Evolutionary conservation across 768 basidiomycete genomes (phyloP).

Genomic region (Sutorius australiensis): DNA sequence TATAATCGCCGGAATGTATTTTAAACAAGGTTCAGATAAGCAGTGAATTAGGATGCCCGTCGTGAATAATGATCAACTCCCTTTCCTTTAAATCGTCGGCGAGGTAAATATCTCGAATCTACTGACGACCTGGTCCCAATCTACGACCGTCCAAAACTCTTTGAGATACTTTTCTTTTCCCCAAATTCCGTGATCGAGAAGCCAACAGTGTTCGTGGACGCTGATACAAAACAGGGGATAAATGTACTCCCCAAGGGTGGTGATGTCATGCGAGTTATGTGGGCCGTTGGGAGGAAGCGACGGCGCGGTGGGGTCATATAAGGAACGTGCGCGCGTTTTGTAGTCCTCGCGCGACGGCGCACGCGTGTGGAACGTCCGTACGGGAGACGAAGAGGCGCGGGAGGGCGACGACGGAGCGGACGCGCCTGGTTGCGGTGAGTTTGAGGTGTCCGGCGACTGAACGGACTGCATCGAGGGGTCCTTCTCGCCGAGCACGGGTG

Average conservation of each 20-base stretch:
- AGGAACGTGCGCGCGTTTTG: slow-evolving; percentile 21
- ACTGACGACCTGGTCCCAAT: slow-evolving; percentile 63
- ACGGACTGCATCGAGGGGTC: neutral
- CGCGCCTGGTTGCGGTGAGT: slow-evolving; percentile 28
- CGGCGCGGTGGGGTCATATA: slow-evolving; percentile 22
- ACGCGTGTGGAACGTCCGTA: slow-evolving; percentile 30
- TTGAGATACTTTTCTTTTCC: slow-evolving; percentile 84
- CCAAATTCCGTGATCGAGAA: slow-evolving; percentile 87
- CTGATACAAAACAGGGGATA: slow-evolving; percentile 76
- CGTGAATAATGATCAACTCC: slow-evolving; percentile 8
- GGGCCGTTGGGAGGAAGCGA: slow-evolving; percentile 4
- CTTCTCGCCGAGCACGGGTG: slow-evolving; percentile 31
- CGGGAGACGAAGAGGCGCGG: slow-evolving; percentile 34
- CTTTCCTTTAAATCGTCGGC: slow-evolving; percentile 7
- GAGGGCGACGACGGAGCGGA: slow-evolving; percentile 42
- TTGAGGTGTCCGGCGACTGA: neutral
- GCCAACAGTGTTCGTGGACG: slow-evolving; percentile 84
- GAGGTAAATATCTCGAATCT: slow-evolving; percentile 27
- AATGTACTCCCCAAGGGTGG: slow-evolving; percentile 48
- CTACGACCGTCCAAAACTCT: slow-evolving; percentile 77
- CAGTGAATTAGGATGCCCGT: slow-evolving; percentile 17
- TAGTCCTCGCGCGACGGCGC: slow-evolving; percentile 3
- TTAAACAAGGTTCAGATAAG: slow-evolving; percentile 17
- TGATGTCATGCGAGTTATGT: slow-evolving; percentile 23
- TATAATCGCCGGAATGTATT: slow-evolving; percentile 6